Evolutionary conservation across 208 protist species (phyloP).

Genomic region (Wallacemonas sp.): DNA sequence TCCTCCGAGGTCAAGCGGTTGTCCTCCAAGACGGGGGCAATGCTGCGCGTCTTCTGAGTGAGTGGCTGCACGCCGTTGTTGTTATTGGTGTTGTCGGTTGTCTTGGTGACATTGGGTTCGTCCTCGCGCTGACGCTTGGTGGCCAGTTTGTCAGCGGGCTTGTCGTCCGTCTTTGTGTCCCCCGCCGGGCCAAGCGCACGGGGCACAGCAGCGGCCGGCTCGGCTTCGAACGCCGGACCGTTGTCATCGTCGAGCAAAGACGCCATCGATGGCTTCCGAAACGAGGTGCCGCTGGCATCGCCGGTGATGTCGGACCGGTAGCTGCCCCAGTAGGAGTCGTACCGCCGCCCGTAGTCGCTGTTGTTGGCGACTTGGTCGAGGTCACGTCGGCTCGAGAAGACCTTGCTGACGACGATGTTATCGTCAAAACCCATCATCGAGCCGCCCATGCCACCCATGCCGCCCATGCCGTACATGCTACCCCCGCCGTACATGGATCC

Average conservation of each 20-base stretch:
- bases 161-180: not conserved
- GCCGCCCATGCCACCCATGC: constrained; percentile 11
- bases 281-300: constrained; percentile 19
- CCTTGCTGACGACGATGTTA: constrained; percentile 55
- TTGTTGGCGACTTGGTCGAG: constrained; percentile 35
- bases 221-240: not conserved
- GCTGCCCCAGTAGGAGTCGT: constrained; percentile 47
- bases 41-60: not conserved
- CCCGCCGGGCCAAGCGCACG: not conserved
- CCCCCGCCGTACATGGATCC: constrained; percentile 41
- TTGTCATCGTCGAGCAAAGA: constrained; percentile 3
- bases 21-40: not conserved
- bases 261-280: constrained; percentile 2
- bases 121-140: not conserved
- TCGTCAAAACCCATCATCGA: constrained; percentile 37
- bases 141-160: not conserved
- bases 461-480: constrained; percentile 33
- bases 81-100: not conserved
- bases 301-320: constrained; percentile 19
- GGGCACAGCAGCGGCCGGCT: not conserved
- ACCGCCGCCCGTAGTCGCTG: constrained; percentile 45
- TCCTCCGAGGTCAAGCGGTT: too few species aligned
- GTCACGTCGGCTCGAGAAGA: constrained; percentile 74
- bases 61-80: not conserved
- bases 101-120: not conserved